Percentiles rank a stretch among this genome's conserved stretches.
phyloP scores from a whole-genome alignment of 345 rosid genomes.

The Aquilaria malaccensis region DNA sequence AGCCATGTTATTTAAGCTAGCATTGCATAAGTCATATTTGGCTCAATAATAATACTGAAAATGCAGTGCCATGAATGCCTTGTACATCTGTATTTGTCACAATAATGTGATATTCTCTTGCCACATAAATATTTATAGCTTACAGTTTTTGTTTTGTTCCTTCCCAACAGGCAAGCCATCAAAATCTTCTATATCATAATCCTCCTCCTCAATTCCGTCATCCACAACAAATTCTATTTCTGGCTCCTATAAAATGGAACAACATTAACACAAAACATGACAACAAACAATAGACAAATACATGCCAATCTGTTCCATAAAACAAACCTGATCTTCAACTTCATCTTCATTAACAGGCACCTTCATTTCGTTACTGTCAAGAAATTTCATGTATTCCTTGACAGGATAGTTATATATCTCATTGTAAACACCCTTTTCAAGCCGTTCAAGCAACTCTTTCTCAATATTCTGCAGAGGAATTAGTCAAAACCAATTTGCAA shows the following conservation, averaged over 20 bases:
- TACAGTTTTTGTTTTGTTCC: no score
- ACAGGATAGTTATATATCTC: conserved; percentile 67
- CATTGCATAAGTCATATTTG: not conserved
- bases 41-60: not conserved
- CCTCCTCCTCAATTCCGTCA: conserved; percentile 77
- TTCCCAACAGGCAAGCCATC: conserved; percentile 25
- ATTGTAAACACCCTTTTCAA: conserved; percentile 57
- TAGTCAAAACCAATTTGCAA: conserved; percentile 8
- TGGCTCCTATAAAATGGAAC: conserved; percentile 45
- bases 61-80: not conserved
- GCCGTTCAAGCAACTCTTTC: conserved; percentile 75
- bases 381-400: conserved; percentile 32
- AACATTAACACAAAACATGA: conserved; percentile 1
- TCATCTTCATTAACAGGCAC: conserved; percentile 29
- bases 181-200: conserved; percentile 89
- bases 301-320: not conserved
- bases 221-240: conserved; percentile 77
- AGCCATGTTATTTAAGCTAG: conserved; percentile 3
- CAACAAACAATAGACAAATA: not conserved
- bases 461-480: conserved; percentile 58
- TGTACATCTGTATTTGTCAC: not conserved
- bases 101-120: conserved; percentile 19
- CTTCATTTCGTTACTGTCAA: conserved; percentile 34
- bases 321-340: conserved; percentile 53
- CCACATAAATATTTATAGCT: no score